Conservation (phyloP, 352 stramenopile species). For the Phytophthora colocasiae region DNA sequence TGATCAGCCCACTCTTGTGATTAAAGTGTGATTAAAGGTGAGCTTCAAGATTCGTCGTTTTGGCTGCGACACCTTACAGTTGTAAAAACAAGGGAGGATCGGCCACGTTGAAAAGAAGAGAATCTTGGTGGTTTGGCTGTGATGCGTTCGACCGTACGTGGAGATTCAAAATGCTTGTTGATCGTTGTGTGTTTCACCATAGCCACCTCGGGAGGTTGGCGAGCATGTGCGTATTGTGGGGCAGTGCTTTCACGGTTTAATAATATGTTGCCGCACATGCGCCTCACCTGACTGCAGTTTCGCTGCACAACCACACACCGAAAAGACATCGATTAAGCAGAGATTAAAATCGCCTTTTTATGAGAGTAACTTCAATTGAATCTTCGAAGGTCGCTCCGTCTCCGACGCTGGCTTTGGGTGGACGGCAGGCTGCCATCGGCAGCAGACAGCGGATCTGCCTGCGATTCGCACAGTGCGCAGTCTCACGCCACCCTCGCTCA, state of each 20-base stretch:
- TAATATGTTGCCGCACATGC: too few species aligned
- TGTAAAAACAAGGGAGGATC: background rate
- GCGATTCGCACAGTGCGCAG: too few species aligned
- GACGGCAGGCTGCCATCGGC: background rate
- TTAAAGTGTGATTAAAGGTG: background rate
- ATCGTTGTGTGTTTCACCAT: too few species aligned
- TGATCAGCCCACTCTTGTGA: background rate
- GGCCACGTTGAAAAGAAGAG: background rate
- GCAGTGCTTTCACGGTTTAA: background rate
- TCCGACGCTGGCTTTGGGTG: background rate
- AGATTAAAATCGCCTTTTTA: slow-evolving; percentile 3
- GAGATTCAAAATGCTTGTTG: background rate
- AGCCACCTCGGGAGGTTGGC: background rate
- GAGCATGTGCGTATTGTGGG: background rate
- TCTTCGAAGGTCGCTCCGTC: background rate
- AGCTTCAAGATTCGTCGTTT: slow-evolving; percentile 1
- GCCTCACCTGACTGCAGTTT: too few species aligned
- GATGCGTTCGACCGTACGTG: background rate
- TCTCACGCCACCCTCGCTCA: background rate
- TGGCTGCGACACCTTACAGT: background rate
- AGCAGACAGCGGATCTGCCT: background rate
- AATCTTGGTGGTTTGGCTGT: background rate
- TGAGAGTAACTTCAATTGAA: background rate
- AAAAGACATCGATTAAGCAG: slow-evolving; percentile 1
- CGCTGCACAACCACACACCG: background rate